These are phyloP conservation scores for Phragmites australis DNA, from an alignment of 176 grass and related monocot species.

Conservation along the genomic window DNA sequence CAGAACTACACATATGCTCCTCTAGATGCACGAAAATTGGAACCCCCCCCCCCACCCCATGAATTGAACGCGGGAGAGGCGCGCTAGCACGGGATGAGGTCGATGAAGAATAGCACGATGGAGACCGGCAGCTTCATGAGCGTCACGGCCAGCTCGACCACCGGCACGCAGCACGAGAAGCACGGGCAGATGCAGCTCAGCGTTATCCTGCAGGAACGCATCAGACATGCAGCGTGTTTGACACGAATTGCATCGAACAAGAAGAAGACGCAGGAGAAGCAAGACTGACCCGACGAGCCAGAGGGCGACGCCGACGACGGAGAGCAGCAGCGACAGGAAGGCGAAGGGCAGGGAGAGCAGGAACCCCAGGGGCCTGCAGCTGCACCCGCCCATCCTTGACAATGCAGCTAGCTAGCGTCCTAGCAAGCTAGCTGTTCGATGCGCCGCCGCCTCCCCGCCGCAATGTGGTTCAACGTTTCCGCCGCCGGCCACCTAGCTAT, in stretches of 20 bases:
- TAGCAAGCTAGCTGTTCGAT: not conserved
- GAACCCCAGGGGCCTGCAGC: constrained; percentile 57
- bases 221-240: not conserved
- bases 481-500: not conserved
- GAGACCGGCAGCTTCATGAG: constrained; percentile 49
- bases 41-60: not conserved
- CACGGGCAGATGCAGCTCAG: constrained; percentile 62
- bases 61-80: not conserved
- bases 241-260: not conserved
- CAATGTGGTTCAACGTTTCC: not conserved
- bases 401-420: not conserved
- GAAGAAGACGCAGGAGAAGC: not conserved
- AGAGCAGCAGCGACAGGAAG: constrained; percentile 61
- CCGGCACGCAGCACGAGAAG: constrained; percentile 45
- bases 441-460: not conserved
- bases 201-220: constrained; percentile 29
- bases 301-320: constrained; percentile 48
- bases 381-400: constrained; percentile 30
- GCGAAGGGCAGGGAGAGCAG: constrained; percentile 65
- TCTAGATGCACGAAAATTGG: not conserved
- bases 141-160: constrained; percentile 44
- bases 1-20: not conserved
- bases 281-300: constrained; percentile 53
- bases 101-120: constrained; percentile 56
- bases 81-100: constrained; percentile 55